Percentiles rank a stretch among this genome's conserved stretches.
These are phyloP conservation scores for Otatea glauca DNA, from an alignment of 176 grass and related monocot genomes.

Conservation along the genomic window DNA sequence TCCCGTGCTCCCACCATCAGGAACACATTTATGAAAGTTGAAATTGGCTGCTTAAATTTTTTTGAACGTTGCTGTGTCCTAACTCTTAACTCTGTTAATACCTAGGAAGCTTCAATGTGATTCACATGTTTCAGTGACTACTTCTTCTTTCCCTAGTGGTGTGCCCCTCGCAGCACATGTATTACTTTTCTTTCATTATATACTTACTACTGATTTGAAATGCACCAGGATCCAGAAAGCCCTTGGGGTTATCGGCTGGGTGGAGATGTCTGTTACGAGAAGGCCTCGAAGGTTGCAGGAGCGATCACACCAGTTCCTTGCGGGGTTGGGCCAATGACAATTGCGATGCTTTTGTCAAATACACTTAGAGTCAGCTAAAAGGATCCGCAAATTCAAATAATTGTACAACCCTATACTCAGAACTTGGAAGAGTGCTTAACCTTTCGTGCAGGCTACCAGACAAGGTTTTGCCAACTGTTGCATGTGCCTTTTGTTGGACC, in stretches of 20 bases:
- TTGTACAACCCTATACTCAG: constrained; percentile 4
- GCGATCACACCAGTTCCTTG: constrained; percentile 84
- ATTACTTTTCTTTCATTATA: not conserved
- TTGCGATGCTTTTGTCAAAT: constrained; percentile 91
- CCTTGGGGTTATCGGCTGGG: constrained; percentile 74
- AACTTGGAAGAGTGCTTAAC: constrained; percentile 23
- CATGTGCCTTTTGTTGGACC: constrained; percentile 38
- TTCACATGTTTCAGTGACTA: not conserved
- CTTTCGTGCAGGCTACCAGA: constrained; percentile 32
- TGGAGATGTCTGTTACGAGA: constrained; percentile 81
- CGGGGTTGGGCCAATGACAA: constrained; percentile 92
- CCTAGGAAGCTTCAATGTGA: not conserved
- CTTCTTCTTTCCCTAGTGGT: not conserved
- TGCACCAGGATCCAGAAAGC: constrained; percentile 67
- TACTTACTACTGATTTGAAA: constrained; percentile 33
- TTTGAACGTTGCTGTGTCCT: not conserved
- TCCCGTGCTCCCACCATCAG: not conserved
- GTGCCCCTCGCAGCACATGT: not conserved
- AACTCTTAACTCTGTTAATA: not conserved
- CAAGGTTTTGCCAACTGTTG: constrained; percentile 35
- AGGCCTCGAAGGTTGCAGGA: constrained; percentile 73
- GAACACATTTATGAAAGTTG: constrained; percentile 38
- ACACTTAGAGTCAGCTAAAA: constrained; percentile 85
- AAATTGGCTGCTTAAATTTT: constrained; percentile 38
- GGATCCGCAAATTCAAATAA: constrained; percentile 80